Evolutionary conservation across 2,329 filamentous ascomycete genomes (phyloP), one percentile per base, ranked within the genome.

Genomic region (Epichloe elymi): DNA sequence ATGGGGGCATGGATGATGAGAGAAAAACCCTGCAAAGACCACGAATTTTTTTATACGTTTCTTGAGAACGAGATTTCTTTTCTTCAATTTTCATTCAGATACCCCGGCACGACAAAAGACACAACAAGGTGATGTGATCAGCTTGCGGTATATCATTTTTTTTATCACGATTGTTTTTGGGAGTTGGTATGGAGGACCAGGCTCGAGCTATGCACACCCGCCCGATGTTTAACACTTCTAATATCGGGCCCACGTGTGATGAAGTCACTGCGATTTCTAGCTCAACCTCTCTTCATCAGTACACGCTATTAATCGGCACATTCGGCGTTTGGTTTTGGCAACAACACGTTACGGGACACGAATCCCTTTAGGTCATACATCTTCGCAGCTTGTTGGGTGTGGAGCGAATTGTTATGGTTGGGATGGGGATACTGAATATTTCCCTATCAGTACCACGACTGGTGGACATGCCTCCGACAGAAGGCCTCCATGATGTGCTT

Each of bases 21-120:
- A 40, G 51, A 46, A 45, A 45, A 51, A 46, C 52, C 54, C 53
- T 63, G 61, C 63, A 58, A 66, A 59, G 61, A 59, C 57, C 54
- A 67, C 58, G 63, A 66, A 61, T 62, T 62, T 63, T 23, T 59
- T 55, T 58, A 59, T 50, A 57, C 57, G 57, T 60, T 61, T 60
- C 54, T 39, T 47, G 58, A 65, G 58, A 58, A 66, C 63, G 62
- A 65, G 59, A 58, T 54, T 10, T 62, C 60, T 39, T 49, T 46
- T 36, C 60, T 59, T 63, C 63, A 63, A 65, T 39, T 51, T 51
- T 46, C 61, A 58, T 63, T 65, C 63, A 66, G 66, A 69, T 68
- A 69, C 67, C 64, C 65, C 60, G 61, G 57, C 61, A 67, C 64
- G 65, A 66, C 61, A 65, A 63, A 64, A 65, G 60, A 61, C 61